Evolutionary conservation across 768 basidiomycete genomes (phyloP).

Genomic region (Chalciporus piperatus): DNA sequence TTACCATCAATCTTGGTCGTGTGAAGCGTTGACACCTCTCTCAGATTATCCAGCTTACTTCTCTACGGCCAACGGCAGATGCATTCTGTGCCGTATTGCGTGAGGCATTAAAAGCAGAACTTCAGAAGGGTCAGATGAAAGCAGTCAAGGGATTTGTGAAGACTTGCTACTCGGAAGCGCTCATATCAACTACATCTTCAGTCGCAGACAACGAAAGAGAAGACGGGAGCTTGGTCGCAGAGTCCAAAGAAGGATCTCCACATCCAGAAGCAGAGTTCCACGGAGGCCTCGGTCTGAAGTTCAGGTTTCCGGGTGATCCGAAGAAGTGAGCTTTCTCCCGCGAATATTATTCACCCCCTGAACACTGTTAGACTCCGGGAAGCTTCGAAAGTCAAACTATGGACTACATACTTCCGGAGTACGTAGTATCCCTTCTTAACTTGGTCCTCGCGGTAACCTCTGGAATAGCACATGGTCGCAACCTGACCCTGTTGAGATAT

Average conservation of each 20-base stretch:
- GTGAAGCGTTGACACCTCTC: constrained; percentile 5
- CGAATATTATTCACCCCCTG: constrained; percentile 6
- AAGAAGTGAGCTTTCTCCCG: constrained; percentile 62
- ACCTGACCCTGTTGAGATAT: constrained; percentile 92
- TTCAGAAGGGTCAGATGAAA: constrained; percentile 93
- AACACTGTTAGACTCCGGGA: constrained; percentile 64
- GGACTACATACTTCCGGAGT: constrained; percentile 87
- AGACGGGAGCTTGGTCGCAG: constrained; percentile 59
- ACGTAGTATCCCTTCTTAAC: constrained; percentile 19
- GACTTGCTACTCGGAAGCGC: constrained; percentile 92
- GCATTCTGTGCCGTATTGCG: constrained; percentile 87
- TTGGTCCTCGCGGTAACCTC: constrained; percentile 9
- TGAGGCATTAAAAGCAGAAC: constrained; percentile 83
- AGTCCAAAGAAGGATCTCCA: constrained; percentile 47
- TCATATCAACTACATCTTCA: constrained; percentile 56
- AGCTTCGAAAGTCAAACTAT: constrained; percentile 92
- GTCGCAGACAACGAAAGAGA: constrained; percentile 67
- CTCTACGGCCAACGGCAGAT: constrained; percentile 89
- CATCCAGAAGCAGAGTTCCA: constrained; percentile 58
- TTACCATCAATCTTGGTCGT: background rate
- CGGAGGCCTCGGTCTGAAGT: constrained; percentile 76
- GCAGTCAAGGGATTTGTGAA: constrained; percentile 84
- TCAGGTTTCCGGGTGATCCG: constrained; percentile 90
- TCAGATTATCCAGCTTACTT: constrained; percentile 91
- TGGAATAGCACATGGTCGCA: constrained; percentile 79